Conservation (phyloP, 2,329 filamentous ascomycete genomes). For the Trichoderma brevicompactum region DNA sequence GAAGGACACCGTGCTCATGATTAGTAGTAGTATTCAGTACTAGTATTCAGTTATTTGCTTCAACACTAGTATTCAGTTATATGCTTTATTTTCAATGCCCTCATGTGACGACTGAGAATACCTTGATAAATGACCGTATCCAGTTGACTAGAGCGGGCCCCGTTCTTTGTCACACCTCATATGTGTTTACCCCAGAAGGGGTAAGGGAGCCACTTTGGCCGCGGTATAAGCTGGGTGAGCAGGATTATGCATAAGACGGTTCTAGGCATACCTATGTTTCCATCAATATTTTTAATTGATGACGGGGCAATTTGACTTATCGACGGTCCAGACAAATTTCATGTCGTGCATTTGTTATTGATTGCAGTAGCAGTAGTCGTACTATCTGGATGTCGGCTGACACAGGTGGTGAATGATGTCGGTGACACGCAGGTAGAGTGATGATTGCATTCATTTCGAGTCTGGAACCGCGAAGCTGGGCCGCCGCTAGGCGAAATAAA, state of each 20-base stretch:
- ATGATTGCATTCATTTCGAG: conserved; percentile 15
- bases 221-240: not conserved
- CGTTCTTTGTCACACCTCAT: no score
- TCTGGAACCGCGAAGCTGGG: not conserved
- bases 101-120: no score
- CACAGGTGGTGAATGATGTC: not conserved
- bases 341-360: conserved; percentile 6
- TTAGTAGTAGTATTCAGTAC: no score
- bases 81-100: no score
- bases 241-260: not conserved
- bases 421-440: not conserved
- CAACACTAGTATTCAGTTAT: no score
- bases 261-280: not conserved
- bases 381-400: not conserved
- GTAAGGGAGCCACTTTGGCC: not conserved
- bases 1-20: no score
- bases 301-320: not conserved
- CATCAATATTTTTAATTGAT: not conserved
- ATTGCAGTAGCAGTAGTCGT: not conserved
- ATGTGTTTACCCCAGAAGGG: no score
- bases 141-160: no score
- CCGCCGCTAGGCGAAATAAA: not conserved
- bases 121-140: no score
- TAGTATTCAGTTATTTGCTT: no score
- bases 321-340: not conserved